Evolutionary conservation across 169 alveolate species (phyloP), one percentile per base, ranked within the genome.

Genomic region (Perkinsus olseni): DNA sequence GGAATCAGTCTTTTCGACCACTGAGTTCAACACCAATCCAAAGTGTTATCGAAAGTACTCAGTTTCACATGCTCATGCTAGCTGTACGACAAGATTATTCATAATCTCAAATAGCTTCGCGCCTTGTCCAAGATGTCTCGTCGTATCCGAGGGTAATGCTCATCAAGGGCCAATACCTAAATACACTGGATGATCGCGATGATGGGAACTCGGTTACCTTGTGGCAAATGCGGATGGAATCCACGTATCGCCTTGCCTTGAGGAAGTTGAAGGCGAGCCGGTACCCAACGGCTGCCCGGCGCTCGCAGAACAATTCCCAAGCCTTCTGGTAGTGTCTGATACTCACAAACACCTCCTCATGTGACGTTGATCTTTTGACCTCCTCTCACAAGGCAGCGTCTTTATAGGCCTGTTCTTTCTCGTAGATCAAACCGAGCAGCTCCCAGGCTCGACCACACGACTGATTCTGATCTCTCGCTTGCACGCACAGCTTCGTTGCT

Each of bases 401-500:
- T 74, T 95, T 96, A 93, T 94, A 96, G 36, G 97, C 96, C 38
- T 94, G 92, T 96, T 98, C 98, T 92, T 96, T 97, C 93, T 98
- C 99, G 92, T 96, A 97, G 38, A 98, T 97, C 93, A 96, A 92
- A 38, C 98, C 99, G 92, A 98, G 95, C 92, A 94, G 96, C 94
- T 98, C 99, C 95, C 96, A 97, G 38, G 98, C 99, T 94, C 97
- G 96, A 39, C 96, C 96, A 94, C 96, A 96, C n/a, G 98, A 97
- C 74, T 96, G 95, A 94, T 98, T 97, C 90, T 96, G 96, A 92
- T 94, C 95, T 93, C 74, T 48, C 31, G 92, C 82, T 28, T 34
- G 91, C 48, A 31, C 31, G 39, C 93, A 92, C 91, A 92, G 51
- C 39, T 40, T 36, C 62, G 91, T 28, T 6, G 93, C 93, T 51